Evolutionary conservation across 495 filamentous ascomycete genomes (phyloP).

Genomic region (Aspergillus campestris): DNA sequence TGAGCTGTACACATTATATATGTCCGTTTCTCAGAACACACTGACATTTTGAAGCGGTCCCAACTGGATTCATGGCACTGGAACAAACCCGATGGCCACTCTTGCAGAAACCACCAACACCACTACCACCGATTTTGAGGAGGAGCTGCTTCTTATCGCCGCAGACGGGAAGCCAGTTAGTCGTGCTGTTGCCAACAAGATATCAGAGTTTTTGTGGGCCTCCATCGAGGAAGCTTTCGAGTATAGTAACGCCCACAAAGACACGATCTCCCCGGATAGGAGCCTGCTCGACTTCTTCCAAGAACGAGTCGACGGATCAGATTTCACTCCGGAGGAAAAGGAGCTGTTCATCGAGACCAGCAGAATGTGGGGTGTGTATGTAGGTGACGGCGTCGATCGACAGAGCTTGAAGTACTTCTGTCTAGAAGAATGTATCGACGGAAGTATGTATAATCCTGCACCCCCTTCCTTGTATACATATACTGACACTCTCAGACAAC

Average conservation of each 20-base stretch:
- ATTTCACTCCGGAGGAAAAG: constrained; percentile 43
- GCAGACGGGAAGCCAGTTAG: constrained; percentile 52
- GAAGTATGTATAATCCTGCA: constrained; percentile 45
- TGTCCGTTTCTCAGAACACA: neutral
- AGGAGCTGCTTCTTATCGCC: constrained; percentile 50
- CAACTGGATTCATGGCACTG: constrained; percentile 92
- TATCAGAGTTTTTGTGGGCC: constrained; percentile 63
- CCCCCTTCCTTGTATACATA: neutral
- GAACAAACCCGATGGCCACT: constrained; percentile 74
- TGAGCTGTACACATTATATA: neutral
- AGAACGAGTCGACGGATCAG: constrained; percentile 49
- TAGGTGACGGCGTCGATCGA: constrained; percentile 64
- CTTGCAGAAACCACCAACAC: constrained; percentile 65
- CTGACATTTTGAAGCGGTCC: constrained; percentile 51
- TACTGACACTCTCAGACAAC: constrained; percentile 53
- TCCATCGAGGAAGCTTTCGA: constrained; percentile 71
- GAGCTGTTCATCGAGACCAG: constrained; percentile 52
- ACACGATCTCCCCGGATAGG: constrained; percentile 52
- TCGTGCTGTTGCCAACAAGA: constrained; percentile 40
- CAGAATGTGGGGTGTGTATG: constrained; percentile 79
- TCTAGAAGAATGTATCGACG: constrained; percentile 91
- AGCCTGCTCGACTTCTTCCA: constrained; percentile 76
- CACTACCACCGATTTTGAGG: constrained; percentile 45
- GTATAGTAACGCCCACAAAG: constrained; percentile 61
- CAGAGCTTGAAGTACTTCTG: constrained; percentile 92